Evolutionary conservation across 345 rosid genomes (phyloP).

Genomic region (Zanthoxylum bungeanum): DNA sequence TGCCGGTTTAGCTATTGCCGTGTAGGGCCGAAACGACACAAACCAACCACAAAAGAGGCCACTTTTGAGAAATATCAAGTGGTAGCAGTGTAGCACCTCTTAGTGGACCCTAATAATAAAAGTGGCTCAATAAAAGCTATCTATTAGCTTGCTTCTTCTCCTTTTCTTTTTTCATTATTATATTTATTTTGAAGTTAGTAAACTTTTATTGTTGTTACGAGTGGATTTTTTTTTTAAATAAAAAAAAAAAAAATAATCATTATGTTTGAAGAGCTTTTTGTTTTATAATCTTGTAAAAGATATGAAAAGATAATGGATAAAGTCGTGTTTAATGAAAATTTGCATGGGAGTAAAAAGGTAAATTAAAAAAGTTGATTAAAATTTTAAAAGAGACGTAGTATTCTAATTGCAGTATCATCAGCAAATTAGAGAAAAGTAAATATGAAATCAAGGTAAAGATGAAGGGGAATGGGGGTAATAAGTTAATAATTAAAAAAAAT

Average conservation of each 20-base stretch:
- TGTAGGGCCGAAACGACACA: constrained; percentile 39
- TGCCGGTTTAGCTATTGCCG: constrained; percentile 36
- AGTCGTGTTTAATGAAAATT: not conserved
- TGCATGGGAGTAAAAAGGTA: not conserved
- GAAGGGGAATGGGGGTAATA: not conserved
- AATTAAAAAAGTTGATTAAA: not conserved
- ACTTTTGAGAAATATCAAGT: constrained; percentile 6
- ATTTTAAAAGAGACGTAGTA: not conserved
- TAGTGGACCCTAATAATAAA: constrained; percentile 7
- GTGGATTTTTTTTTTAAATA: too few relatives aligned
- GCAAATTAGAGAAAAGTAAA: too few relatives aligned
- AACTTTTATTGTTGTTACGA: constrained; percentile 1
- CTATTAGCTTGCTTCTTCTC: too few relatives aligned
- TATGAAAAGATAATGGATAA: not conserved
- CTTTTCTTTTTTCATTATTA: not conserved
- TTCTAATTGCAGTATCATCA: not conserved
- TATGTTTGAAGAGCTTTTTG: not conserved
- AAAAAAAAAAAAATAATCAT: constrained; percentile 18
- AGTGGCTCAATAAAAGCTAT: too few relatives aligned
- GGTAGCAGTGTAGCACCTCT: not conserved
- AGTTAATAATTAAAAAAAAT: too few relatives aligned
- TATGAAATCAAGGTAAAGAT: not conserved
- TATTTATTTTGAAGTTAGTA: not conserved
- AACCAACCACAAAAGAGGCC: constrained; percentile 23
- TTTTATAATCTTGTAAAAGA: not conserved